Percentiles rank a stretch among this genome's conserved stretches.
Evolutionary conservation across 345 rosid species (phyloP).

Genomic region (Anastatica hierochuntica): DNA sequence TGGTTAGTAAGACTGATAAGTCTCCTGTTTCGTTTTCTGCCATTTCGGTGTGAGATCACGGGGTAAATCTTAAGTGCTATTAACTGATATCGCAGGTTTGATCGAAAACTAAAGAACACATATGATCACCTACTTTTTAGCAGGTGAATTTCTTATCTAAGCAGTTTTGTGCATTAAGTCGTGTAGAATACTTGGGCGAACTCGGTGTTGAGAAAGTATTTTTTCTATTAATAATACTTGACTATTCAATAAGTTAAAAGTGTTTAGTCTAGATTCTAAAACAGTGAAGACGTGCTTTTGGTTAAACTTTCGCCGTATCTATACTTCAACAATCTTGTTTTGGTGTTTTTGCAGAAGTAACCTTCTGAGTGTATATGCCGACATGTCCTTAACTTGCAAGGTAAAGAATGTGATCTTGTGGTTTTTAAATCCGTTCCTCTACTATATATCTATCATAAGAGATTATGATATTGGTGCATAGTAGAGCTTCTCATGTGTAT

Average conservation of each 20-base stretch:
- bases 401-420: slow-evolving; percentile 23
- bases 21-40: not conserved
- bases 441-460: not conserved
- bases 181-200: not conserved
- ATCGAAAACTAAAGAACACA: slow-evolving; percentile 77
- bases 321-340: not conserved
- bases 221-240: not conserved
- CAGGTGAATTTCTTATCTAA: slow-evolving; percentile 41
- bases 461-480: not conserved
- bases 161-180: not conserved
- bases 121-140: slow-evolving; percentile 91
- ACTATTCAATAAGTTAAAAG: not conserved
- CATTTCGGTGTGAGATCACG: not conserved
- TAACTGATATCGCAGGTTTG: slow-evolving; percentile 61
- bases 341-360: slow-evolving; percentile 55
- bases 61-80: not conserved
- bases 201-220: not conserved
- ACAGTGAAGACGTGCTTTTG: not conserved
- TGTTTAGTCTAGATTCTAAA: not conserved
- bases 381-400: slow-evolving; percentile 94
- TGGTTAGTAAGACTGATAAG: slow-evolving; percentile 51
- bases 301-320: not conserved
- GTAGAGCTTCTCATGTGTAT: not conserved
- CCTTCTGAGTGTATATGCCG: slow-evolving; percentile 91
- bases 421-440: not conserved